Base-by-base conservation (phyloP, 495 filamentous ascomycete species). In the Penicillium coffeae region DNA sequence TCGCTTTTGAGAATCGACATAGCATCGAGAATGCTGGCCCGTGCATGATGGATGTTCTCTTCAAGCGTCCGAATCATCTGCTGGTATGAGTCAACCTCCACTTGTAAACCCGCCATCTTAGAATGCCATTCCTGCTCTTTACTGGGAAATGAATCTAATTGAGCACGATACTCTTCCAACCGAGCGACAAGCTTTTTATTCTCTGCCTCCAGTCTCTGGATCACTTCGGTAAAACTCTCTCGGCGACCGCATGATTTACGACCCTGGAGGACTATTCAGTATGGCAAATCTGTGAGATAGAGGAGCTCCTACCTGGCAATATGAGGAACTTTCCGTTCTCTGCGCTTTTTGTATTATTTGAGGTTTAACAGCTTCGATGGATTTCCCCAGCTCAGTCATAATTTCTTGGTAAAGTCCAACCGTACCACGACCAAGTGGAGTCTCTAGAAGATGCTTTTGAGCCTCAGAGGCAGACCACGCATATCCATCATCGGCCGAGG, bases 401-500 rank as follows among this genome's bases (percentile, higher is more conserved):
- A 44, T 44, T 4, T 35, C 21, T 12, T 44, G n/a, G 7, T 41
- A 48, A 22, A 40, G 16, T 8, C 45, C 38, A 4, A 41, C 12
- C 5, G 45, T 40, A 14, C 25, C 36, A 21, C 27, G 8, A 35
- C 35, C 38, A 7, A 45, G 36, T 12, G 10, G 33, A 13, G 35
- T 45, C 10, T 35, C 21, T 19, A 54, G 22, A 27, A 54, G 39
- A 18, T 41, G 22, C 27, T 44, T 25, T 25, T 48, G 42, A 15
- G 45, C 30, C 13, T 45, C 40, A 18, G 45, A 33, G 10, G 36
- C 45, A 16, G 51, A 48, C 51, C 51, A 54, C 9, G 51, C 51
- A 21, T 54, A 54, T 39, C 51, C 51, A 37, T 54, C 51, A 20
- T 43, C 34, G 7, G 37, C 16, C 2, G 42, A 51, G n/a, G 49